phyloP scores from a whole-genome alignment of 116 monocot genomes.

The Iris pallida region DNA sequence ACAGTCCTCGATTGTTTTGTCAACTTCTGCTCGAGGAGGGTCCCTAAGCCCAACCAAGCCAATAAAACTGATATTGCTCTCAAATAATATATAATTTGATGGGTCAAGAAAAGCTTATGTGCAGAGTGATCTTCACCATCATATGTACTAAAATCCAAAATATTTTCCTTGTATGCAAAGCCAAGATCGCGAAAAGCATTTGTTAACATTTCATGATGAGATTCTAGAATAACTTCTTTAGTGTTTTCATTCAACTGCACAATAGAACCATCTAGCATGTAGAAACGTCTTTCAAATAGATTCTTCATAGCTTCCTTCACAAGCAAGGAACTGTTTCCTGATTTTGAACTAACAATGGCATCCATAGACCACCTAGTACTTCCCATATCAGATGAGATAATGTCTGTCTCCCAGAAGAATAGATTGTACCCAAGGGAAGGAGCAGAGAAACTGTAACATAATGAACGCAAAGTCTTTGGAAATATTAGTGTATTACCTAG shows the following conservation, averaged over 20 bases:
- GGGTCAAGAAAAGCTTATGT: slow-evolving; percentile 48
- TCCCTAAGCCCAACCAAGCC: slow-evolving; percentile 81
- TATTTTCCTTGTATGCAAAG: slow-evolving; percentile 44
- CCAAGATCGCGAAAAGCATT: slow-evolving; percentile 40
- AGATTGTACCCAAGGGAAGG: slow-evolving; percentile 86
- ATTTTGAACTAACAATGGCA: too few relatives aligned
- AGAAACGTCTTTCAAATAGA: slow-evolving; percentile 35
- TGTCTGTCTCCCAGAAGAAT: slow-evolving; percentile 73
- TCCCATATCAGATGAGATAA: slow-evolving; percentile 38
- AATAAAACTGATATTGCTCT: slow-evolving; percentile 70
- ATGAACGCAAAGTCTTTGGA: slow-evolving; percentile 57
- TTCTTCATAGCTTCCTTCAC: slow-evolving; percentile 53
- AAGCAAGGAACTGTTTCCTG: too few relatives aligned
- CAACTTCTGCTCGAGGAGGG: too few relatives aligned
- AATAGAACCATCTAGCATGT: slow-evolving; percentile 39
- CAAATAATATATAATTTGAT: slow-evolving; percentile 55
- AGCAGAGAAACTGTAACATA: slow-evolving; percentile 67
- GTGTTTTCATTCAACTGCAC: slow-evolving; percentile 25
- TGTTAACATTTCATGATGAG: slow-evolving; percentile 38
- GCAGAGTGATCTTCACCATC: slow-evolving; percentile 56
- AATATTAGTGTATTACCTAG: slow-evolving; percentile 42
- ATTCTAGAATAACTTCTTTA: slow-evolving; percentile 27
- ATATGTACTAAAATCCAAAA: slow-evolving; percentile 33
- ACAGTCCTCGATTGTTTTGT: too few relatives aligned
- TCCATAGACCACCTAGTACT: too few relatives aligned